These are phyloP conservation scores for Fraxinus xanthoxyloides DNA, from an alignment of 305 asterid genomes.

Conservation along the genomic window DNA sequence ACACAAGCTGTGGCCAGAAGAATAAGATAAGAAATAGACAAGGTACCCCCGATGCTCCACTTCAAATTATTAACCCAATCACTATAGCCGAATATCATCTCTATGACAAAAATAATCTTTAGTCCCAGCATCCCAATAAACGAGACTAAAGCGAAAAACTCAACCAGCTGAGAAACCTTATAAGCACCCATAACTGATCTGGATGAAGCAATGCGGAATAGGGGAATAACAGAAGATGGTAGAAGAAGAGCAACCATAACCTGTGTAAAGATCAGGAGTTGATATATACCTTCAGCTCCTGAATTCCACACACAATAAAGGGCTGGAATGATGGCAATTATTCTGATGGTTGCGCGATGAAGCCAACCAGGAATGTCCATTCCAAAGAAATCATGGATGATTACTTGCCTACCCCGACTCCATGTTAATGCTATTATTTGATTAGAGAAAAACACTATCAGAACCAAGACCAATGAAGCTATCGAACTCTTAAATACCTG, in stretches of 20 bases:
- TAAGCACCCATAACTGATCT: slow-evolving; percentile 70
- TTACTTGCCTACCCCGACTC: slow-evolving; percentile 71
- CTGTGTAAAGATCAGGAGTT: slow-evolving; percentile 70
- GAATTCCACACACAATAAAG: slow-evolving; percentile 74
- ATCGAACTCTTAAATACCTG: slow-evolving; percentile 76
- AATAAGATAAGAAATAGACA: slow-evolving; percentile 44
- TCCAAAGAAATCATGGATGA: slow-evolving; percentile 54
- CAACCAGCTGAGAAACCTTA: slow-evolving; percentile 56
- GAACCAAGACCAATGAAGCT: slow-evolving; percentile 54
- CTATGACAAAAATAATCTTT: slow-evolving; percentile 66
- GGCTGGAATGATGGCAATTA: slow-evolving; percentile 72
- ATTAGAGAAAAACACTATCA: slow-evolving; percentile 61
- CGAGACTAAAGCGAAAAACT: slow-evolving; percentile 53
- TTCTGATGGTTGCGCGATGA: slow-evolving; percentile 82
- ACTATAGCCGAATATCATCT: slow-evolving; percentile 77
- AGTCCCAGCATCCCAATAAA: slow-evolving; percentile 71
- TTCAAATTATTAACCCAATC: slow-evolving; percentile 82
- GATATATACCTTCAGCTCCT: slow-evolving; percentile 89
- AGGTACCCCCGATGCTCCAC: slow-evolving; percentile 63
- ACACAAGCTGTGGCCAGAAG: slow-evolving; percentile 55
- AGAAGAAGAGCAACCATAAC: slow-evolving; percentile 81
- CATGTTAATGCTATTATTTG: slow-evolving; percentile 74
- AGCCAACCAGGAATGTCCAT: slow-evolving; percentile 89
- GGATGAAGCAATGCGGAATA: slow-evolving; percentile 83
- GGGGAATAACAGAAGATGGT: slow-evolving; percentile 87